A percentile compares a stretch with the other conserved stretches of the same genome.
phyloP scores from a whole-genome alignment of 306 rosid genomes.

The Cajanus cajan region DNA sequence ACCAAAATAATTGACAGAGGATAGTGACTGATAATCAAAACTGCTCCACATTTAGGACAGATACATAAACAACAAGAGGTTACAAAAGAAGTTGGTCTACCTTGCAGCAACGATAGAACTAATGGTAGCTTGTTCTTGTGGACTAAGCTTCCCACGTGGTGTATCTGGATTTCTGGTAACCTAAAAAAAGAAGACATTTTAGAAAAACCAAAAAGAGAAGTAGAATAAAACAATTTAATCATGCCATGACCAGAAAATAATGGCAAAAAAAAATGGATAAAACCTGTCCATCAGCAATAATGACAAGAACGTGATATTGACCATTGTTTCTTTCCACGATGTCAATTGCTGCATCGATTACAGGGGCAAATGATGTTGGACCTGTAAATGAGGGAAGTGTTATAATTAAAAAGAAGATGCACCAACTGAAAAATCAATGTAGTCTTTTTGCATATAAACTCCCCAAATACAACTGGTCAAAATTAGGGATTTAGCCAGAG shows the following conservation, averaged over 20 bases:
- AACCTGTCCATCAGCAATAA: constrained; percentile 99
- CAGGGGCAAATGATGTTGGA: constrained; percentile 93
- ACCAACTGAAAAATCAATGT: background rate
- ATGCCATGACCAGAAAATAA: background rate
- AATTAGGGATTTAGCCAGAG: background rate
- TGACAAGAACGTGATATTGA: constrained; percentile 97
- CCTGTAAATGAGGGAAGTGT: constrained; percentile 47
- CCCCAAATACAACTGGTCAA: background rate
- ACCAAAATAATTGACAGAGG: constrained; percentile 92
- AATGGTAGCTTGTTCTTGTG: constrained; percentile 82
- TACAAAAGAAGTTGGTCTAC: constrained; percentile 44
- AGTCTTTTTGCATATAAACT: background rate
- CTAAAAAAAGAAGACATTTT: constrained; percentile 35
- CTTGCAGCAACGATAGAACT: constrained; percentile 79
- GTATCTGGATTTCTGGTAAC: constrained; percentile 72
- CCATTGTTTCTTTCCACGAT: constrained; percentile 73
- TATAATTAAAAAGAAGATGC: constrained; percentile 1
- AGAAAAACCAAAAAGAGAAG: background rate
- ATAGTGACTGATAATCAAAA: constrained; percentile 53
- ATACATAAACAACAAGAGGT: constrained; percentile 10
- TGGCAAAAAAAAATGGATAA: background rate
- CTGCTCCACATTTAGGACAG: constrained; percentile 24
- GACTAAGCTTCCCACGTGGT: constrained; percentile 63
- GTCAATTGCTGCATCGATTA: constrained; percentile 81
- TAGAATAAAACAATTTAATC: constrained; percentile 8